Evolutionary conservation across 176 grass and related monocot species (phyloP), one percentile per base, ranked within the genome.

Genomic region (Musa beccarii): DNA sequence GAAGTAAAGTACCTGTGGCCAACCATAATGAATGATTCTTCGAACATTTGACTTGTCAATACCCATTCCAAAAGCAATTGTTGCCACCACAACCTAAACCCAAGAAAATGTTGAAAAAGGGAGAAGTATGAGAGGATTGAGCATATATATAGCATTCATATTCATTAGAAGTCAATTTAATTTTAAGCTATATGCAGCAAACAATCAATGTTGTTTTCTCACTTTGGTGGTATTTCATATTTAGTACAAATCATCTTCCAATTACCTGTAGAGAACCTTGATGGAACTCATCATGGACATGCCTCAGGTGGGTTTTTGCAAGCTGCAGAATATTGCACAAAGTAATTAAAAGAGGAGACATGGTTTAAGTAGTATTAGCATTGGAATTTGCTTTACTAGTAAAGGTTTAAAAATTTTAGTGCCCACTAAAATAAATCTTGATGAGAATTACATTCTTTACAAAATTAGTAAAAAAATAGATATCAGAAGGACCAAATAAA

Each of bases 1-100:
- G 17, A 62, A 19, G 57, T 62, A 97, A 62, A 19, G 57, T 62
- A 97, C 94, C 86, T 93, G 94, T 9, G 94, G 90, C 66, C 87
- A 87, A 82, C 94, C 94, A 26, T 98, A 98, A 78, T 98, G 94
- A 83, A 98, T 91, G 67, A 98, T 87, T 84, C 90, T 90, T 76
- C 90, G 88, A 76, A 98, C 94, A 85, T 91, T 98, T 77, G 90
- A 89, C 79, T 93, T 91, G 80, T 93, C 90, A 82, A 93, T 98
- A 54, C 94, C 94, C 94, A 98, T 98, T 49, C 94, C 90, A 87
- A 98, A 98, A 83, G 94, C 88, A 91, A 93, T 90, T 62, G 94
- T 97, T 76, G 94, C 90, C 68, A 97, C 94, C 78, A 98, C 94
- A 76, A 98, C 90, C 94, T 98, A 77, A 59, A 61, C 84, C 53